phyloP scores from a whole-genome alignment of 257 asterid genomes.

The Penstemon davidsonii region DNA sequence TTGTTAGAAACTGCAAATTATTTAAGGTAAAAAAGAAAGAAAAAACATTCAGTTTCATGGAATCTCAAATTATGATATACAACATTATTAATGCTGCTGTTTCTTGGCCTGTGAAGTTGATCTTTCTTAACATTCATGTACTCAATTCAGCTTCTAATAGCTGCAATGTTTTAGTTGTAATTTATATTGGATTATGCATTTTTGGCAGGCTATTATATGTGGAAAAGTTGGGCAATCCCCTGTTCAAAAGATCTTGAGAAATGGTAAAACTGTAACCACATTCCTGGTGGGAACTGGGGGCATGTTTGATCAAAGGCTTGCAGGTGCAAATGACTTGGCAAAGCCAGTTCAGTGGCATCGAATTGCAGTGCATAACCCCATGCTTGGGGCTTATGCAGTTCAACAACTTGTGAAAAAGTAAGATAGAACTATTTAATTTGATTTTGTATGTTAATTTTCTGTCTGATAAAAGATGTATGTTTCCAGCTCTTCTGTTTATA shows the following conservation, averaged over 20 bases:
- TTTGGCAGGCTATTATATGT: slow-evolving; percentile 74
- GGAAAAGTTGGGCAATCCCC: slow-evolving; percentile 95
- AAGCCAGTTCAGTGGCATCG: slow-evolving; percentile 99
- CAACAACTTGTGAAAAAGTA: slow-evolving; percentile 84
- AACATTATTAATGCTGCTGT: background rate
- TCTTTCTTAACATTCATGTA: slow-evolving; percentile 2
- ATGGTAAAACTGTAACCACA: slow-evolving; percentile 75
- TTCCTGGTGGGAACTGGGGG: slow-evolving; percentile 98
- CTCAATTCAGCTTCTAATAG: background rate
- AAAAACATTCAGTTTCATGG: slow-evolving; percentile 1
- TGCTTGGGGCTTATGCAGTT: slow-evolving; percentile 85
- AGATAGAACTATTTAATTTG: slow-evolving; percentile 20
- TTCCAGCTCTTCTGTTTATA: slow-evolving; percentile 90
- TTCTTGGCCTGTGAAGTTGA: slow-evolving; percentile 12
- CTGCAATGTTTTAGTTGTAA: background rate
- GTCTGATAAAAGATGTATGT: slow-evolving; percentile 35
- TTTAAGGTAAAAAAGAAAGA: background rate
- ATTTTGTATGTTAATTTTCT: slow-evolving; percentile 14
- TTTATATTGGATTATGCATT: background rate
- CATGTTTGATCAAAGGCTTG: slow-evolving; percentile 80
- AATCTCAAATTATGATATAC: slow-evolving; percentile 1
- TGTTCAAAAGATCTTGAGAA: slow-evolving; percentile 89
- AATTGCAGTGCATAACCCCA: slow-evolving; percentile 84
- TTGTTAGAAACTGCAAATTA: background rate
- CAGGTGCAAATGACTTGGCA: slow-evolving; percentile 55